Evolutionary conservation across 1,284 basidiomycete species (phyloP), one percentile per base, ranked within the genome.

Genomic region (Sanghuangporus baumii): DNA sequence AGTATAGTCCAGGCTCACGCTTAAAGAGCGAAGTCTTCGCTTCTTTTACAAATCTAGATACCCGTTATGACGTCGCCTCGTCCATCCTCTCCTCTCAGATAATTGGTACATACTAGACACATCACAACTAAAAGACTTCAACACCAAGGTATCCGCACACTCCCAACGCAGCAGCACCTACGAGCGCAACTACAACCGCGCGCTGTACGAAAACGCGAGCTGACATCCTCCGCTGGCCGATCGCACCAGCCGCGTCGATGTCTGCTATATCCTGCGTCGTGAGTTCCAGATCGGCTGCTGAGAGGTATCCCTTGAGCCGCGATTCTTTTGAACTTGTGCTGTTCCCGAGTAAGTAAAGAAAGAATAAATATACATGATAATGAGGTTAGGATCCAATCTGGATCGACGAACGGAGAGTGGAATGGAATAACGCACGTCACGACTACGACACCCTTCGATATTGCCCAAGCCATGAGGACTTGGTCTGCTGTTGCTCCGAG

Each of bases 301-400:
- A 80, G 41, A 92, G 74, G 69, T 93, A 93, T 60, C 86, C 83
- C 67, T 85, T 71, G 52, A 92, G 76, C 47, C 86, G 83, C 31
- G 80, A 75, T 67, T 82, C 83, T 62, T 77, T 87, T 8, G 85
- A 85, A 63, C 86, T 90, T 6, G 88, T 88, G 14, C 89, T 88
- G 65, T 12, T 51, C 9, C 18, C 41, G 41, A n/a, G n/a, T n/a
- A n/a, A 43, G 2, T 14, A n/a, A n/a, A n/a, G 41, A 12, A n/a
- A 4, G n/a, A 43, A 41, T 23, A 23, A 31, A 31, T 31, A 31
- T 31, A 31, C 26, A 31, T 31, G 26, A 31, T 31, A 31, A 31
- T 31, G 2, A 31, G 26, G 26, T 3, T 31, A 31, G 26, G 23
- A 26, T 26, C 23, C 23, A 41, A 41, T 9, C 11, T 2, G 4